Base-by-base conservation (phyloP, 208 protist species). In the Crithidia sp. region DNA sequence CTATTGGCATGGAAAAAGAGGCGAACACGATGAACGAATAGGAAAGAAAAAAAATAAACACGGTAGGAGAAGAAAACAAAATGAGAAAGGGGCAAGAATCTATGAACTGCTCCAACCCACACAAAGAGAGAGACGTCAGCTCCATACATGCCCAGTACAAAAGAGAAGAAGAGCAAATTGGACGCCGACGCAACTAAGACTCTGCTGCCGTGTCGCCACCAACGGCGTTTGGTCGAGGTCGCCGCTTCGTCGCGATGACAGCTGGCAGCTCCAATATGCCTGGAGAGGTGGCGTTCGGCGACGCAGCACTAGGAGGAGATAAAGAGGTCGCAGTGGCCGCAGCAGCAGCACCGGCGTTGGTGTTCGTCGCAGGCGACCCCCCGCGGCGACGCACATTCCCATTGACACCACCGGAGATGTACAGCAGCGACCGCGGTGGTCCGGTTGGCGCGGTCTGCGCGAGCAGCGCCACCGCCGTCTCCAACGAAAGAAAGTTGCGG, bases 351-450 rank as follows among this genome's bases (percentile, higher is more conserved):
- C 39, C 8, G 50, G 7, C 55, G 50, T 59, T 57, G 12, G 37
- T 19, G 19, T 62, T 62, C 12, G 44, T 45, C 7, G 39, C 44
- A 0, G 49, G 71, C 5, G 71, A 71, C 9, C 3, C 41, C 7
- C 71, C 64, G 47, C 64, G 71, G 5, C 71, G 71, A n/a, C 37
- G 63, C 8, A 36, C 49, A 13, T 49, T 49, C 12, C 56, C 57
- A 53, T 59, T 67, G 6, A 39, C 16, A 40, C 40, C 19, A n/a
- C 28, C 17, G 13, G 28, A 58, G 60, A 39, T 2, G 47, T 76
- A 72, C n/a, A 92, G 61, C 43, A 93, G 63, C 13, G 91, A 88
- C 5, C 91, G 87, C 53, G 89, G 91, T 2, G 87, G 85, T 36
- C 79, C 82, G 0, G 80, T 75, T 13, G 91, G 82, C 2, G 82